These are phyloP conservation scores for Alternaria arbusti DNA, from an alignment of 2,329 filamentous ascomycete genomes.

Conservation along the genomic window DNA sequence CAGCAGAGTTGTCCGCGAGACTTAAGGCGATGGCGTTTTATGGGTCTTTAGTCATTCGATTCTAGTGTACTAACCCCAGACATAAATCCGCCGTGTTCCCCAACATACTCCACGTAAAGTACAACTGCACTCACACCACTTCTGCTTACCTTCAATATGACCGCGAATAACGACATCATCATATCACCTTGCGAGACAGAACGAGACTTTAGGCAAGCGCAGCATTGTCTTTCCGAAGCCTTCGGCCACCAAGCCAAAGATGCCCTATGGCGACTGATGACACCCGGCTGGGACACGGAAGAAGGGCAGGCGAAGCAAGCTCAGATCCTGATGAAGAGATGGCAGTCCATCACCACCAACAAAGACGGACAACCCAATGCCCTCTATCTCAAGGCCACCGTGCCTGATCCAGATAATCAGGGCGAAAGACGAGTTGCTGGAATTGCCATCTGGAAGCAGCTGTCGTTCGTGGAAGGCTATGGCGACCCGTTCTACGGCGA, in stretches of 20 bases:
- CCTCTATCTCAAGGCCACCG: constrained; percentile 62
- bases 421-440: constrained; percentile 53
- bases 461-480: constrained; percentile 56
- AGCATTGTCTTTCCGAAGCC: constrained; percentile 45
- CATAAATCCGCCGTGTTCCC: neutral
- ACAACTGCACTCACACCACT: neutral
- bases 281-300: constrained; percentile 62
- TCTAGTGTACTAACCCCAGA: neutral
- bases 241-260: constrained; percentile 62
- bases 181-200: constrained; percentile 27
- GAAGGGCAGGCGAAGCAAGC: constrained; percentile 50
- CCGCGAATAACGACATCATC: constrained; percentile 16
- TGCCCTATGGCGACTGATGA: constrained; percentile 59
- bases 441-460: constrained; percentile 63
- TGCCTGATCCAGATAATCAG: constrained; percentile 43
- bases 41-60: constrained; percentile 1
- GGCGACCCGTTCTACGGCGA: constrained; percentile 50
- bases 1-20: neutral
- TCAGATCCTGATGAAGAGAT: constrained; percentile 52
- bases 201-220: constrained; percentile 34
- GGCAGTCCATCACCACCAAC: constrained; percentile 50
- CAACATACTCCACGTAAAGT: neutral
- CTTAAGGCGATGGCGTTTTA: neutral
- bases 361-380: constrained; percentile 56
- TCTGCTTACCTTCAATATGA: constrained; percentile 12